phyloP scores from a whole-genome alignment of 179 eudicot genomes.

The Sideroxylon spinosum region DNA sequence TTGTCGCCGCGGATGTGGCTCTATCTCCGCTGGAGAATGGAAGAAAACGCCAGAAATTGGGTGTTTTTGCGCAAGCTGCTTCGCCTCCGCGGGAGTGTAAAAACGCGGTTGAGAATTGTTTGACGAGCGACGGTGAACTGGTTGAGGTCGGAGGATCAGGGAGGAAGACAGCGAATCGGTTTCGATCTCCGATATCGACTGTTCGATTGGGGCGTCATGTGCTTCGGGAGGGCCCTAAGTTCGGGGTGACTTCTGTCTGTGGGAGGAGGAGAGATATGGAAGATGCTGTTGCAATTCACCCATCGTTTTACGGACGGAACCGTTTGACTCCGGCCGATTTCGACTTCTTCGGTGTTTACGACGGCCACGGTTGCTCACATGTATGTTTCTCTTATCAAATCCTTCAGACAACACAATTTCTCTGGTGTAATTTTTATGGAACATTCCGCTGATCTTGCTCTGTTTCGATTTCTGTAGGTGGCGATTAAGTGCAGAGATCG shows the following conservation, averaged over 20 bases:
- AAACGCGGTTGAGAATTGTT: slow-evolving; percentile 13
- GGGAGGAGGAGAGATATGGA: slow-evolving; percentile 85
- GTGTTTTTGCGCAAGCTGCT: slow-evolving; percentile 15
- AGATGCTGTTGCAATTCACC: slow-evolving; percentile 60
- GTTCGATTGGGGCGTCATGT: background rate
- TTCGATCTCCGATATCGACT: background rate
- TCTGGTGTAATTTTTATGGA: background rate
- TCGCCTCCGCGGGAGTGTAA: slow-evolving; percentile 25
- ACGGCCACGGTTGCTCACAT: slow-evolving; percentile 94
- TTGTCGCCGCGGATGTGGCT: slow-evolving; percentile 28
- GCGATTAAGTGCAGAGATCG: slow-evolving; percentile 69
- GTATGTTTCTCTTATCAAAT: slow-evolving; percentile 25
- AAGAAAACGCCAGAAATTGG: slow-evolving; percentile 35
- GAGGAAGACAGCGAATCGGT: background rate
- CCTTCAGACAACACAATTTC: no score
- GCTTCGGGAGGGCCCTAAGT: slow-evolving; percentile 35
- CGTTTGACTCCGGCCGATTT: background rate
- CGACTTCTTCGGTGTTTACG: slow-evolving; percentile 79
- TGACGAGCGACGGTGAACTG: no score
- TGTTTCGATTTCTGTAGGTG: slow-evolving; percentile 40
- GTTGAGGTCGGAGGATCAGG: background rate
- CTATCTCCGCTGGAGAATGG: slow-evolving; percentile 17
- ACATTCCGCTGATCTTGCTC: background rate
- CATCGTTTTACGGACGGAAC: slow-evolving; percentile 37
- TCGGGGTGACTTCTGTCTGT: slow-evolving; percentile 66